These are phyloP conservation scores for Aspergillus ustus DNA, from an alignment of 2,329 filamentous ascomycete genomes.

Conservation along the genomic window DNA sequence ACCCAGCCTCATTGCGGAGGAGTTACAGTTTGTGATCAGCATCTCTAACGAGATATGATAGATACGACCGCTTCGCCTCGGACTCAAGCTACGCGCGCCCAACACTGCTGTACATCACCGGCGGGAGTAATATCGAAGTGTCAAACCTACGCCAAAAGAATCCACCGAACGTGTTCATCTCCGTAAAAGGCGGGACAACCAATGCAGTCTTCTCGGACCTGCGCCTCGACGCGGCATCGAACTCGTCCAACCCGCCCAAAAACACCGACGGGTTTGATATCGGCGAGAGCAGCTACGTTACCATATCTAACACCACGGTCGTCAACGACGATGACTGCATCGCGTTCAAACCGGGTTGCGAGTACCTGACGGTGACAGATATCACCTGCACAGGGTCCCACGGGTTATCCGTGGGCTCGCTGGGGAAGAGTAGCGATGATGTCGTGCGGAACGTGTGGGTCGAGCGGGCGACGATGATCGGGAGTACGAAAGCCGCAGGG, in stretches of 20 bases:
- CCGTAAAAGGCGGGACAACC: constrained; percentile 41
- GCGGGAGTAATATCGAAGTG: constrained; percentile 45
- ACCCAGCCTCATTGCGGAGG: not conserved
- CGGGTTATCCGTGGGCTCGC: constrained; percentile 53
- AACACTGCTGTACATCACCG: constrained; percentile 49
- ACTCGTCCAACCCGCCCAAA: constrained; percentile 43
- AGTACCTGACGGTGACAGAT: constrained; percentile 45
- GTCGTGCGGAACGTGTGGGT: constrained; percentile 51
- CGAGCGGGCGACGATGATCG: constrained; percentile 45
- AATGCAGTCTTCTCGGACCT: constrained; percentile 45
- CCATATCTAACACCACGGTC: constrained; percentile 42
- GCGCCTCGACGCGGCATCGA: constrained; percentile 46
- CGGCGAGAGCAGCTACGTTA: constrained; percentile 43
- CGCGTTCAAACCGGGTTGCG: constrained; percentile 49
- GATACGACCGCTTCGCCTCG: constrained; percentile 46
- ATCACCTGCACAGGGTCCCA: constrained; percentile 54
- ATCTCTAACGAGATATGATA: not conserved
- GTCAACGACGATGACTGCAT: constrained; percentile 53
- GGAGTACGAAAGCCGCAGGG: constrained; percentile 51
- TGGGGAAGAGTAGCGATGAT: constrained; percentile 48
- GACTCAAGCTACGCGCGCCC: constrained; percentile 47
- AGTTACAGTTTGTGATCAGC: not conserved
- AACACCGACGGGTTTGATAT: constrained; percentile 54
- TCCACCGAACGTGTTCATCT: constrained; percentile 53
- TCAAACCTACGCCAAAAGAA: constrained; percentile 47